Percentiles rank a stretch among this genome's conserved stretches.
phyloP scores from a whole-genome alignment of 495 filamentous ascomycete genomes.

The Neurospora hispaniola region DNA sequence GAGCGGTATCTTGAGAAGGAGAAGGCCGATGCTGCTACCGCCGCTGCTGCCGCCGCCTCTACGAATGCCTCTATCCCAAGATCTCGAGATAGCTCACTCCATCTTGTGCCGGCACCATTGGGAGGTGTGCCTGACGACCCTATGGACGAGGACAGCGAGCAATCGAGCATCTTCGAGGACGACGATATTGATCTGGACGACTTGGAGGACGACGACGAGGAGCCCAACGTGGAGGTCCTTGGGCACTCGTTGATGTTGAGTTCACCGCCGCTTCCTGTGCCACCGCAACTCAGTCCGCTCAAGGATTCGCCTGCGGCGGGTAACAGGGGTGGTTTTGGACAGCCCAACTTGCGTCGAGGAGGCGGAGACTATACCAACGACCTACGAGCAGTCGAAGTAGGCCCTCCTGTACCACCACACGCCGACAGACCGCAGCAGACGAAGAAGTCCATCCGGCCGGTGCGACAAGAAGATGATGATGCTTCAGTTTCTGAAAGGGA shows the following conservation, averaged over 20 bases:
- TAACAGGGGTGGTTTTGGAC: constrained; percentile 24
- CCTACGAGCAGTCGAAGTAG: background rate
- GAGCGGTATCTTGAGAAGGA: background rate
- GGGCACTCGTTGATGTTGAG: constrained; percentile 30
- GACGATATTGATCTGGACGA: constrained; percentile 39
- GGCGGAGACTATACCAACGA: background rate
- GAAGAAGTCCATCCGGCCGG: constrained; percentile 16
- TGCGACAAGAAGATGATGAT: constrained; percentile 12
- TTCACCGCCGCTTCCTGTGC: constrained; percentile 22
- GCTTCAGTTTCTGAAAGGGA: background rate
- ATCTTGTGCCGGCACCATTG: constrained; percentile 23
- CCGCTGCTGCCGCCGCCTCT: background rate
- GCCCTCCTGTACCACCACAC: constrained; percentile 11
- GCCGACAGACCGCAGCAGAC: constrained; percentile 13
- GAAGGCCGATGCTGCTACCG: background rate
- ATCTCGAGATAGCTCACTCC: constrained; percentile 11
- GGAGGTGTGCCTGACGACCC: constrained; percentile 23
- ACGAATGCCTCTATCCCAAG: background rate
- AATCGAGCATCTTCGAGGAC: constrained; percentile 43
- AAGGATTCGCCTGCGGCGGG: constrained; percentile 35
- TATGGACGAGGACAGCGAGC: constrained; percentile 25
- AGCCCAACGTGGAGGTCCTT: constrained; percentile 39
- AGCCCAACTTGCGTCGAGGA: background rate
- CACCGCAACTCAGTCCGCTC: constrained; percentile 36
- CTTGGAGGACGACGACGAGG: constrained; percentile 37